Base-by-base conservation (phyloP, 805 yeast species). In the Ogataea trehaloabstinens region DNA sequence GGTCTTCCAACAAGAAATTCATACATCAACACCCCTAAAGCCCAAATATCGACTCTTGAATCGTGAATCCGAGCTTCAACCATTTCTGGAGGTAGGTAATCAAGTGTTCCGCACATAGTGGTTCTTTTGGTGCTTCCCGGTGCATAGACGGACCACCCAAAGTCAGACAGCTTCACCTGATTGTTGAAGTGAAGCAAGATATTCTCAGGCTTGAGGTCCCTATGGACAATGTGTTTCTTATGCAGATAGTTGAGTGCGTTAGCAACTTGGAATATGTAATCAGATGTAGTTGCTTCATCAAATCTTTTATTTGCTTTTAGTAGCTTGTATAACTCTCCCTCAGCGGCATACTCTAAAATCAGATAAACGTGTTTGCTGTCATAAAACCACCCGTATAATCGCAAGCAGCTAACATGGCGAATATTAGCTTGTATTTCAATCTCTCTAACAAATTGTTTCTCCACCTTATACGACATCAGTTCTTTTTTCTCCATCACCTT, bases 141-240 rank as follows among this genome's bases (percentile, higher is more conserved):
- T 0, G 85, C 73, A 49, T 79, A 80, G 46, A 90, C 91, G 40
- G 95, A 84, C 97, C 97, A 91, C 11, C 99, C 99, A 59, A 93
- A 91, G 63, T 91, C 99, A 15, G 96, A 83, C 27, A 91, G 71
- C 58, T 90, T 91, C 38, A 91, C 71, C 18, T 75, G 76, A 46
- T 89, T 85, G 55, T 86, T 78, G 44, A 80, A 73, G 5, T 88
- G 87, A 8, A 91, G 66, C 30, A 91, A 64, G 35, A 91, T 85
- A 53, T 91, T 91, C 58, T 93, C 98, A 0, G 98, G 98, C 61
- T 91, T 91, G 48, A 91, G 78, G 57, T 91, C 99, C 44, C 98
- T 73, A 56, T 91, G 99, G 19, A 91, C 85, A 31, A 93, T 80
- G 48, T 82, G 78, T 52, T 82, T 85, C 24, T 74, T 66, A 61